Conservation (phyloP, 768 basidiomycete species). For the Boletus eberwhitei region DNA sequence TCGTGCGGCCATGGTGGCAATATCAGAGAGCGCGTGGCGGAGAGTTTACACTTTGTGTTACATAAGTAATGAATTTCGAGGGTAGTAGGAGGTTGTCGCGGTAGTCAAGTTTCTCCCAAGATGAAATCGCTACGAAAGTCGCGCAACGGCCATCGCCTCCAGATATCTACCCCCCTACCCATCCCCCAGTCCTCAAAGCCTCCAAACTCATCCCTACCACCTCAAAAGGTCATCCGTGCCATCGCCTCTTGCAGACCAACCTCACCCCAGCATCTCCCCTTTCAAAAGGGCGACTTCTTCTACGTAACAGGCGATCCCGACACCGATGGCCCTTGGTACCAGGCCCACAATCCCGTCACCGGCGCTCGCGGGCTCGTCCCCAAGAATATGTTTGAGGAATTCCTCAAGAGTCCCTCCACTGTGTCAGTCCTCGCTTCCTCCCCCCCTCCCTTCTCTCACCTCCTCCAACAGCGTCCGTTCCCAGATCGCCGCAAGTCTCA, state of each 20-base stretch:
- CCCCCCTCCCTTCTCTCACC: not conserved
- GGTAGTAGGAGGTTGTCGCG: too few species aligned
- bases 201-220: conserved; percentile 67
- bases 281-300: conserved; percentile 95
- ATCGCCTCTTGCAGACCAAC: conserved; percentile 60
- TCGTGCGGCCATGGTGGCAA: conserved; percentile 71
- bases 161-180: conserved; percentile 69
- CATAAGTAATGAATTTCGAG: conserved; percentile 8
- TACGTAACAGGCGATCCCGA: conserved; percentile 82
- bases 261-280: conserved; percentile 83
- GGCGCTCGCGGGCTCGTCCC: conserved; percentile 92
- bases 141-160: conserved; percentile 45
- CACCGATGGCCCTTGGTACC: conserved; percentile 67
- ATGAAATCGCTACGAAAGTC: conserved; percentile 89
- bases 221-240: conserved; percentile 95
- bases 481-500: conserved; percentile 20
- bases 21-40: not conserved
- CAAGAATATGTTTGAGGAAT: conserved; percentile 84
- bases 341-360: conserved; percentile 91
- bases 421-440: conserved; percentile 30
- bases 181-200: conserved; percentile 48
- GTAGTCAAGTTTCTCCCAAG: conserved; percentile 6
- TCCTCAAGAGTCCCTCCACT: conserved; percentile 64
- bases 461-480: conserved; percentile 37
- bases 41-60: conserved; percentile 12